phyloP scores from a whole-genome alignment of 2,329 filamentous ascomycete species.

The Nakataea oryzae region DNA sequence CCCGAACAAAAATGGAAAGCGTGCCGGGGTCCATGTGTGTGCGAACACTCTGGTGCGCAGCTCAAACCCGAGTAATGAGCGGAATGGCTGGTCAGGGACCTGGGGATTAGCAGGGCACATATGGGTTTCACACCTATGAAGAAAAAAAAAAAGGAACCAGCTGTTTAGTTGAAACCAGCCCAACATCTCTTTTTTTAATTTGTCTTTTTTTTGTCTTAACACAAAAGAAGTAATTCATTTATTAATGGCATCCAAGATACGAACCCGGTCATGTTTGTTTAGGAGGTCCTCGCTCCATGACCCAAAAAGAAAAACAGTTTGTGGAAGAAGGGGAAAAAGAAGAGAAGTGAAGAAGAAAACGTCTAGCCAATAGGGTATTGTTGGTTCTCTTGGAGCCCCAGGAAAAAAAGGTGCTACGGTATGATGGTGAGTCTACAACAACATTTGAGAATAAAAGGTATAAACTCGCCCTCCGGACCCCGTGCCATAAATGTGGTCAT shows the following conservation, averaged over 20 bases:
- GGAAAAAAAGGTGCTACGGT: conserved; percentile 5
- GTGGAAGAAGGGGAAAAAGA: conserved; percentile 9
- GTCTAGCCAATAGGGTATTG: conserved; percentile 6
- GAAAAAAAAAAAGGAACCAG: not conserved
- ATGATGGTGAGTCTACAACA: conserved; percentile 1
- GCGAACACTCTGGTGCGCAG: no score
- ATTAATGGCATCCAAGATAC: conserved; percentile 34
- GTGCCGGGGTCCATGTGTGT: no score
- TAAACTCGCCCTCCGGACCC: not conserved
- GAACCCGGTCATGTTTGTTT: conserved; percentile 36
- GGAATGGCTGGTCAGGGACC: no score
- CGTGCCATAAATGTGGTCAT: conserved; percentile 1
- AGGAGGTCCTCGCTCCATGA: conserved; percentile 17
- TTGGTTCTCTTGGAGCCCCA: conserved; percentile 12
- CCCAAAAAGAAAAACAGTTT: conserved; percentile 6
- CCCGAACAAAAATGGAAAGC: no score
- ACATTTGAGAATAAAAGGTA: conserved; percentile 3
- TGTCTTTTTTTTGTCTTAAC: not conserved
- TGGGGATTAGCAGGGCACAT: not conserved
- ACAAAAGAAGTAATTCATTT: conserved; percentile 12
- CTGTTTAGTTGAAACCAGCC: not conserved
- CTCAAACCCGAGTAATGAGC: not conserved
- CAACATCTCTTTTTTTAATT: conserved; percentile 3
- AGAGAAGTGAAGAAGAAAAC: conserved; percentile 6
- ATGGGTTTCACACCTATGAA: not conserved